Percentiles rank a stretch among this genome's conserved stretches.
Conservation (phyloP, 495 filamentous ascomycete genomes). For the Friedmanniomyces simplex region DNA sequence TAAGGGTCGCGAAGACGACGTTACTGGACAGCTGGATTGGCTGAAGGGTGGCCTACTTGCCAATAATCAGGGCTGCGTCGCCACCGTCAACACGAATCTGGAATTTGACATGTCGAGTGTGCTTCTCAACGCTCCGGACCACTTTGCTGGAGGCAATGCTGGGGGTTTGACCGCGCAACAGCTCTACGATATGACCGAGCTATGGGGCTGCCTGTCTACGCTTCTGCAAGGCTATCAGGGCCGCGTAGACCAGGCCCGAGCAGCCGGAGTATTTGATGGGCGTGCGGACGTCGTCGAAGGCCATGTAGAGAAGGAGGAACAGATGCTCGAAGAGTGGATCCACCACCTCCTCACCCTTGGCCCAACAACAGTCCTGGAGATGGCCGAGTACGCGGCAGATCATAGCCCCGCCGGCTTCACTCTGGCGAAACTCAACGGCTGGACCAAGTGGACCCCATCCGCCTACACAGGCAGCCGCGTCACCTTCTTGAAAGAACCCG, state of each 20-base stretch:
- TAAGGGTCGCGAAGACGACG: constrained; percentile 50
- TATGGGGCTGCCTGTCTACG: constrained; percentile 54
- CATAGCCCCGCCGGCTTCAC: constrained; percentile 40
- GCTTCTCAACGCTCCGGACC: constrained; percentile 46
- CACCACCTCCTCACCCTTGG: constrained; percentile 51
- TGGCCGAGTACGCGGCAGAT: constrained; percentile 36
- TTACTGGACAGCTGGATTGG: constrained; percentile 57
- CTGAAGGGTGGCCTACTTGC: constrained; percentile 47
- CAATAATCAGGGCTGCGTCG: constrained; percentile 31
- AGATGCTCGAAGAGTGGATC: constrained; percentile 54
- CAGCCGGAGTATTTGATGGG: constrained; percentile 45
- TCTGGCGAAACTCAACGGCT: constrained; percentile 42
- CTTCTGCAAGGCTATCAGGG: constrained; percentile 50
- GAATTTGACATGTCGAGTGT: constrained; percentile 44
- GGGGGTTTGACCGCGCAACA: constrained; percentile 46
- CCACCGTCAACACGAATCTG: constrained; percentile 34
- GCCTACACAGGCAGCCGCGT: constrained; percentile 36
- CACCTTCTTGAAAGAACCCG: constrained; percentile 54
- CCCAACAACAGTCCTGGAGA: constrained; percentile 44
- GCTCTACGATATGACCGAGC: constrained; percentile 55
- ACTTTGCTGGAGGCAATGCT: constrained; percentile 50
- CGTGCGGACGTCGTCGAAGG: constrained; percentile 35
- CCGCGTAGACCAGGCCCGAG: constrained; percentile 44
- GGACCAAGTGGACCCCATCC: constrained; percentile 47
- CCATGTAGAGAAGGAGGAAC: constrained; percentile 45